These are phyloP conservation scores for Fusarium burgessii DNA, from an alignment of 2,329 filamentous ascomycete species.

Conservation along the genomic window DNA sequence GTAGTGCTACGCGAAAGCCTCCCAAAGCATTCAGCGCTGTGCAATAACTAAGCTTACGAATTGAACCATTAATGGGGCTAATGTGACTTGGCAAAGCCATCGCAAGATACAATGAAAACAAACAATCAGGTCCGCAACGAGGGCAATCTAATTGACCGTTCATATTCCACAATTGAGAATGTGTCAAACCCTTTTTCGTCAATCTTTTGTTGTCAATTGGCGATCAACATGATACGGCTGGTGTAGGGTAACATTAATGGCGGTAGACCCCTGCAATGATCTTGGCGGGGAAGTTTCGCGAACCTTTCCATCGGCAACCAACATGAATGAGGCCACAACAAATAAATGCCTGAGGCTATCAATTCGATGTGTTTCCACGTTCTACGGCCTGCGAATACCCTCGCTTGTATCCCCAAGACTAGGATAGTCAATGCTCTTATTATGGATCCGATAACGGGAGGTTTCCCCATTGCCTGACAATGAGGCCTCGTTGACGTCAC, in stretches of 20 bases:
- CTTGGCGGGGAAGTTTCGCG: constrained; percentile 26
- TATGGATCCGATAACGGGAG: background rate
- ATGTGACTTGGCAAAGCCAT: too few relatives aligned
- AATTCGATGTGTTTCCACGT: constrained; percentile 4
- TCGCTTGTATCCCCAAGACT: constrained; percentile 13
- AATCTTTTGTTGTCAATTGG: background rate
- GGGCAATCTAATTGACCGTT: too few relatives aligned
- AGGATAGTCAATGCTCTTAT: background rate
- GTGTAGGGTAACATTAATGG: background rate
- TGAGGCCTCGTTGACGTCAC: constrained; percentile 34
- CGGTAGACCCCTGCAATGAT: background rate
- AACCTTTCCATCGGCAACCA: constrained; percentile 9
- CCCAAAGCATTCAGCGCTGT: too few relatives aligned
- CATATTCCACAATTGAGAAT: too few relatives aligned
- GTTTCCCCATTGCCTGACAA: background rate
- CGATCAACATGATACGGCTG: background rate
- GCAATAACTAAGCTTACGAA: too few relatives aligned
- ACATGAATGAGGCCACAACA: background rate
- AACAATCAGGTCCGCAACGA: too few relatives aligned
- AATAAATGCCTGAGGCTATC: constrained; percentile 19
- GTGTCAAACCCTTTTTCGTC: too few relatives aligned
- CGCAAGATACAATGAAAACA: too few relatives aligned
- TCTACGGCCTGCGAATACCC: constrained; percentile 2
- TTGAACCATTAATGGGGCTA: too few relatives aligned
- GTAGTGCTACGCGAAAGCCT: too few relatives aligned